Percentiles rank a stretch among this genome's conserved stretches.
These are phyloP conservation scores for Pseudogymnoascus sp. DNA, from an alignment of 2,329 filamentous ascomycete genomes.

Conservation along the genomic window DNA sequence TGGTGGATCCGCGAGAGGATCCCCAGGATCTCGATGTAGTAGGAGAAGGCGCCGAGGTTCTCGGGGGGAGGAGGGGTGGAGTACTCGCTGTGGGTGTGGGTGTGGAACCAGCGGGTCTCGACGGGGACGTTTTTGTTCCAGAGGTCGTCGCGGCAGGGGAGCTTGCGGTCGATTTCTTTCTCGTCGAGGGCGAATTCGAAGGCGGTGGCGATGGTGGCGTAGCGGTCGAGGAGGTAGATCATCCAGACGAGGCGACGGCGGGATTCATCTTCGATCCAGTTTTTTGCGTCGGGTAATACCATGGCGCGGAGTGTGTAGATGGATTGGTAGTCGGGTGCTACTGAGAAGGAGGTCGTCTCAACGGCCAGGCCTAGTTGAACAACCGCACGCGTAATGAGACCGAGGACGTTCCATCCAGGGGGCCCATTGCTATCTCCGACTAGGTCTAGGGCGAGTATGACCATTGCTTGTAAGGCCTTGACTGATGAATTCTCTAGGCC, in stretches of 20 bases:
- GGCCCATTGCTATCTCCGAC: slow-evolving; percentile 83
- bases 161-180: slow-evolving; percentile 75
- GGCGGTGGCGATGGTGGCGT: slow-evolving; percentile 81
- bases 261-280: slow-evolving; percentile 86
- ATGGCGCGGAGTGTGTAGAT: slow-evolving; percentile 85
- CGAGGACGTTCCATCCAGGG: slow-evolving; percentile 85
- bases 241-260: slow-evolving; percentile 85
- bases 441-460: slow-evolving; percentile 77
- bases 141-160: slow-evolving; percentile 81
- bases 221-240: slow-evolving; percentile 82
- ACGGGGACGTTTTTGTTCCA: slow-evolving; percentile 78
- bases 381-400: slow-evolving; percentile 78
- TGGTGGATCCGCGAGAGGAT: slow-evolving; percentile 82
- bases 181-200: slow-evolving; percentile 88
- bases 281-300: slow-evolving; percentile 70
- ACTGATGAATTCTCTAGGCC: slow-evolving; percentile 86
- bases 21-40: slow-evolving; percentile 82
- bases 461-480: slow-evolving; percentile 75
- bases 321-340: slow-evolving; percentile 70
- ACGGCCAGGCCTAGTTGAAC: slow-evolving; percentile 81
- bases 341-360: slow-evolving; percentile 69
- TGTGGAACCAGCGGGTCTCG: slow-evolving; percentile 73
- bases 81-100: slow-evolving; percentile 46
- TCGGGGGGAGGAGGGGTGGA: slow-evolving; percentile 57
- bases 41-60: slow-evolving; percentile 78